Percentiles rank a stretch among this genome's conserved stretches.
These are phyloP conservation scores for Daldinia sp. DNA, from an alignment of 2,329 filamentous ascomycete species.

Conservation along the genomic window DNA sequence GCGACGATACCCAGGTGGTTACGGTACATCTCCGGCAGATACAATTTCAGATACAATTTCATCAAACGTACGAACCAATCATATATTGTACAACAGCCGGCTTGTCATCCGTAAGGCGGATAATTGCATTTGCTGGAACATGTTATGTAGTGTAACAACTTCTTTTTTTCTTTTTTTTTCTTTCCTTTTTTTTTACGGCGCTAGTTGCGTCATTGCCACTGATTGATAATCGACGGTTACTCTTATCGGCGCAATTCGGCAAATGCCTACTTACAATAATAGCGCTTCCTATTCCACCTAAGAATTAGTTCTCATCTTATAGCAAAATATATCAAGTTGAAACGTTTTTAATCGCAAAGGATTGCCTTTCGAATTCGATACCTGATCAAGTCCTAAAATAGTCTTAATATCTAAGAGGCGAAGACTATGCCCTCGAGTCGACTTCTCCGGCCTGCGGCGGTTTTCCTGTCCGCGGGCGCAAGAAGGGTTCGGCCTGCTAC, in stretches of 20 bases:
- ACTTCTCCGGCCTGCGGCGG: constrained; percentile 42
- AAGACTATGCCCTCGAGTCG: constrained; percentile 39
- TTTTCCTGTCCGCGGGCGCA: constrained; percentile 40
- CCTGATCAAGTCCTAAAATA: not conserved
- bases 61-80: constrained; percentile 4
- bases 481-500: constrained; percentile 29
- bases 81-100: not conserved
- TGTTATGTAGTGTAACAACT: too few relatives aligned
- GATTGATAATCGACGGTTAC: constrained; percentile 35
- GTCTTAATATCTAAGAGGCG: not conserved
- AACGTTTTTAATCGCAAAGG: not conserved
- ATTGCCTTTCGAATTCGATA: not conserved
- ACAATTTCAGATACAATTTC: too few relatives aligned
- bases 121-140: constrained; percentile 1
- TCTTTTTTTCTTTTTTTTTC: too few relatives aligned
- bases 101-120: constrained; percentile 5
- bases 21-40: not conserved
- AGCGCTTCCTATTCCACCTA: constrained; percentile 15
- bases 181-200: too few relatives aligned
- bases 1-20: not conserved
- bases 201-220: constrained; percentile 36
- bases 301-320: not conserved
- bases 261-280: constrained; percentile 17
- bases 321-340: not conserved
- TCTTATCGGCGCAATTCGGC: constrained; percentile 33